Evolutionary conservation across 495 filamentous ascomycete species (phyloP).

Genomic region (Neurospora sp.): DNA sequence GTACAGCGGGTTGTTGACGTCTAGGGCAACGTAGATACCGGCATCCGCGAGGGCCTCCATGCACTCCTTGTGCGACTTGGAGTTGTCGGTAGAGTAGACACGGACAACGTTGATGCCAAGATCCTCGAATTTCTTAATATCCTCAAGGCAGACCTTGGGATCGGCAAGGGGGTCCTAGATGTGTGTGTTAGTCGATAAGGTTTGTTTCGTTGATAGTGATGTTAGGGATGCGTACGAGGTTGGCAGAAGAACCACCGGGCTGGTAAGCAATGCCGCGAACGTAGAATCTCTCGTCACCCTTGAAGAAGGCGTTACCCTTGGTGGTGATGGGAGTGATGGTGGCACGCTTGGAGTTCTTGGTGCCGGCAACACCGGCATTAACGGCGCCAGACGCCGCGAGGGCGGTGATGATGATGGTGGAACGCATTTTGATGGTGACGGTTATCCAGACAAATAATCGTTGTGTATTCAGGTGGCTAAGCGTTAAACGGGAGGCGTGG

Average conservation of each 20-base stretch:
- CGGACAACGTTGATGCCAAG: conserved; percentile 87
- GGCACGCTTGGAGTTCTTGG: conserved; percentile 43
- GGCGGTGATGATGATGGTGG: conserved; percentile 34
- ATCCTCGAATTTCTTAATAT: conserved; percentile 76
- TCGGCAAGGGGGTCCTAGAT: conserved; percentile 73
- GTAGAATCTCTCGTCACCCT: conserved; percentile 77
- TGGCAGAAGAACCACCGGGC: conserved; percentile 62
- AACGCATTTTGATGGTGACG: conserved; percentile 42
- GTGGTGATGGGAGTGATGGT: conserved; percentile 30
- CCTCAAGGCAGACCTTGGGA: conserved; percentile 59
- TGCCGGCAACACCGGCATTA: conserved; percentile 42
- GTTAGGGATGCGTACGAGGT: conserved; percentile 27
- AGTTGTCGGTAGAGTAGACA: conserved; percentile 92
- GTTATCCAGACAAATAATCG: neutral
- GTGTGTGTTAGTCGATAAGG: neutral
- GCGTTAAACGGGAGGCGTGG: neutral
- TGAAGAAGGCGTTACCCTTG: conserved; percentile 66
- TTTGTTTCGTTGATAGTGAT: neutral
- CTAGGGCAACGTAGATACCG: conserved; percentile 87
- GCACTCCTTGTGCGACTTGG: conserved; percentile 69
- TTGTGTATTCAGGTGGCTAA: neutral
- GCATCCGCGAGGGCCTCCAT: conserved; percentile 75
- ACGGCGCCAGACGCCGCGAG: conserved; percentile 47
- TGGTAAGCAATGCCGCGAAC: conserved; percentile 95
- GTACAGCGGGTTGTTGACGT: conserved; percentile 45